Conservation (phyloP, 441 rosid genomes). For the Pelargonium australe region DNA sequence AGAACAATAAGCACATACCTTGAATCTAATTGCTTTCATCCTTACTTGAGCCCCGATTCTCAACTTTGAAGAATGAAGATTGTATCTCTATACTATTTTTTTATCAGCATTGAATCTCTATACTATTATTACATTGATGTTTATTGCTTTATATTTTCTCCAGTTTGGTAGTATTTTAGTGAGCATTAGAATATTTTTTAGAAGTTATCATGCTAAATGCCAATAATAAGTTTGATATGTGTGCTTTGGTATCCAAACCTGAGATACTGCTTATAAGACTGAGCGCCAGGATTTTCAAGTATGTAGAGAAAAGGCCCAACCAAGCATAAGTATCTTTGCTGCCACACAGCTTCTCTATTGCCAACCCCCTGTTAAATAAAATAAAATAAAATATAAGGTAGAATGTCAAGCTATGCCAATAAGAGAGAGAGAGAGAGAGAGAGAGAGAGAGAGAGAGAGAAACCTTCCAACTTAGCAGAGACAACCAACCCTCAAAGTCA, state of each 20-base stretch:
- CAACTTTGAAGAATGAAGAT: neutral
- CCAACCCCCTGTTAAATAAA: slow-evolving; percentile 62
- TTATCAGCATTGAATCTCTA: neutral
- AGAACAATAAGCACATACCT: neutral
- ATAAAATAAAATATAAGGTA: no score
- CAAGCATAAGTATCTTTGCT: slow-evolving; percentile 72
- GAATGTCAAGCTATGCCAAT: neutral
- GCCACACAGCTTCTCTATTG: slow-evolving; percentile 94
- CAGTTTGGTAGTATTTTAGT: neutral
- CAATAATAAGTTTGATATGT: neutral
- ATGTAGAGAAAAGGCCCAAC: slow-evolving; percentile 88
- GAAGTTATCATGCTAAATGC: neutral
- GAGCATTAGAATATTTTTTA: neutral
- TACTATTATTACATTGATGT: neutral
- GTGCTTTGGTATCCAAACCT: slow-evolving; percentile 46
- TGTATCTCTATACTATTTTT: no score
- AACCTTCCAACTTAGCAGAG: slow-evolving; percentile 83
- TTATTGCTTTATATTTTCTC: neutral
- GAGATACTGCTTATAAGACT: slow-evolving; percentile 80
- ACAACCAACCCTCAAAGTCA: slow-evolving; percentile 94
- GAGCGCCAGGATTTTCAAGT: slow-evolving; percentile 67
- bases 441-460: slow-evolving; percentile 22
- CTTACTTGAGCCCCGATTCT: neutral
- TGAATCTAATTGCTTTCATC: neutral
- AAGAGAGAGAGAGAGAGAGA: neutral